Evolutionary conservation across 768 basidiomycete genomes (phyloP), one percentile per base, ranked within the genome.

Genomic region (Tulasnella sp.): DNA sequence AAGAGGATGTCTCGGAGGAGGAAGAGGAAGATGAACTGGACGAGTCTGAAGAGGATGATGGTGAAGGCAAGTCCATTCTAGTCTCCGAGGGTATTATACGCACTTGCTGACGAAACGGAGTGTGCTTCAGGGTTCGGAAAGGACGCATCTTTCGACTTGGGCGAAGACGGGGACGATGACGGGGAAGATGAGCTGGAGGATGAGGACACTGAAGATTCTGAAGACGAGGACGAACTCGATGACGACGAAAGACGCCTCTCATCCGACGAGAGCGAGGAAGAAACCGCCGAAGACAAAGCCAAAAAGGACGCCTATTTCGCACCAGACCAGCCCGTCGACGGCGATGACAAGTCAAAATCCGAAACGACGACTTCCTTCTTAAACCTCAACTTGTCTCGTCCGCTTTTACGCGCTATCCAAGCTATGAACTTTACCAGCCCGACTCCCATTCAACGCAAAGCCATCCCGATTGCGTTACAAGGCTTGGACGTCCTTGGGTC

Each of bases 401-500:
- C 96, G 1, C 87, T 99, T 67, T 87, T 97, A 72, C 97, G 96
- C 81, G 92, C 96, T 17, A 84, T 99, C 70, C 91, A 93, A n/a
- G 85, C 90, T 8, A 86, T 99, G 19, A 89, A 89, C 45, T 95
- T 96, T 80, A 83, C 86, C 67, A 90, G 88, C 39, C 97, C 97
- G 9, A 99, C 97, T 1, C 97, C 97, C 1, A 99, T 99, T 71
- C 97, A 99, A 84, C 90, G 93, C 1, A 91, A 93, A 58, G 92
- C 96, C 15, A 94, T 99, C 74, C 97, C 97, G 22, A 90, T 96
- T 58, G 97, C 96, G 31, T 88, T 99, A 25, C 82, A 96, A 31
- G 97, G 97, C 71, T 96, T 97, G 81, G 97, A 99, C 82, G 88
- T 99, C 45, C 96, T 99, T 73, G 97, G 97, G 39, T 91, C 89